These are phyloP conservation scores for Rusavskia elegans DNA, from an alignment of 495 filamentous ascomycete species.

Conservation along the genomic window DNA sequence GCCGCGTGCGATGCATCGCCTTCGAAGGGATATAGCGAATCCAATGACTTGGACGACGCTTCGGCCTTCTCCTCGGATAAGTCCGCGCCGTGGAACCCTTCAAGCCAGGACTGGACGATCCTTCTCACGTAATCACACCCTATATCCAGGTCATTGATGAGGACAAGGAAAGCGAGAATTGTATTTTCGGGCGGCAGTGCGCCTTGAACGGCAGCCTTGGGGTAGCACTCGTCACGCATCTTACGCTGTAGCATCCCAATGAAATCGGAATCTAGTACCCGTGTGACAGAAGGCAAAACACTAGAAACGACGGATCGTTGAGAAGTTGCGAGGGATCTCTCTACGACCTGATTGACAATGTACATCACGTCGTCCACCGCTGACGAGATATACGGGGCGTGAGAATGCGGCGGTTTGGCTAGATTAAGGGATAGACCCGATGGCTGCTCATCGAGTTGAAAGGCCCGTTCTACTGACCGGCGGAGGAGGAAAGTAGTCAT, in stretches of 20 bases:
- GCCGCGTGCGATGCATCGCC: slow-evolving; percentile 53
- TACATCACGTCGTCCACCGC: slow-evolving; percentile 99
- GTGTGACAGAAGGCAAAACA: slow-evolving; percentile 64
- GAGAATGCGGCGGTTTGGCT: slow-evolving; percentile 45
- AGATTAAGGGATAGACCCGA: slow-evolving; percentile 58
- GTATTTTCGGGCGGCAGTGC: slow-evolving; percentile 69
- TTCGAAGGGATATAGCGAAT: slow-evolving; percentile 60
- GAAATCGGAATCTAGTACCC: slow-evolving; percentile 85
- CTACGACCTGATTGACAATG: slow-evolving; percentile 82
- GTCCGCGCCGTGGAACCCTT: slow-evolving; percentile 10
- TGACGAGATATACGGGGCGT: slow-evolving; percentile 82
- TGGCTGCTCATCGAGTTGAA: slow-evolving; percentile 94
- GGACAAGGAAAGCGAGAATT: slow-evolving; percentile 70
- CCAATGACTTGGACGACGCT: slow-evolving; percentile 24
- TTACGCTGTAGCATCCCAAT: slow-evolving; percentile 93
- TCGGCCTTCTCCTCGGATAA: slow-evolving; percentile 12
- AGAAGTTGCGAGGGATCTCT: slow-evolving; percentile 70
- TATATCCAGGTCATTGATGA: slow-evolving; percentile 90
- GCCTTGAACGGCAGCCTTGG: slow-evolving; percentile 56
- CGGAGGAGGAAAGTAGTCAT: slow-evolving; percentile 95
- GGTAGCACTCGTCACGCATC: slow-evolving; percentile 92
- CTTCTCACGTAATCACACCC: slow-evolving; percentile 77
- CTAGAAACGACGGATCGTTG: slow-evolving; percentile 57
- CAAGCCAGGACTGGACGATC: slow-evolving; percentile 56
- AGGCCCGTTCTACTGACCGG: slow-evolving; percentile 88